Percentiles rank a stretch among this genome's conserved stretches.
These are phyloP conservation scores for Conoideocrella luteorostrata DNA, from an alignment of 2,329 filamentous ascomycete genomes.

Conservation along the genomic window DNA sequence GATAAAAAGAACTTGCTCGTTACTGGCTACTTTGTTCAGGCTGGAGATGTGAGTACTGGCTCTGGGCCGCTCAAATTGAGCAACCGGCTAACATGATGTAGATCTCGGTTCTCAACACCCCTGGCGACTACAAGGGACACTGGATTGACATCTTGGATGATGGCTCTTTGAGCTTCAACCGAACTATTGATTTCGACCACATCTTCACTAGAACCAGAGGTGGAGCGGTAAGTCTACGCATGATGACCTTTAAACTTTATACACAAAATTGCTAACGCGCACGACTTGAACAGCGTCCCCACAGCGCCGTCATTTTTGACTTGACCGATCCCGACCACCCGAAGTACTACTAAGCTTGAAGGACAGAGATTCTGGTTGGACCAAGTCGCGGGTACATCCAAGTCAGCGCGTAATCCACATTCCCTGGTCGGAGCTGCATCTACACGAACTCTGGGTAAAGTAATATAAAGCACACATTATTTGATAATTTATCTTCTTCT, in stretches of 20 bases:
- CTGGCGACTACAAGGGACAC: conserved; percentile 54
- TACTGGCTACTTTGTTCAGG: conserved; percentile 61
- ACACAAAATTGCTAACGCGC: too few relatives aligned
- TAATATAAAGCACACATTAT: too few relatives aligned
- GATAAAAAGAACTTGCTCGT: conserved; percentile 59
- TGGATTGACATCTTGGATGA: conserved; percentile 53
- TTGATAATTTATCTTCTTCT: too few relatives aligned
- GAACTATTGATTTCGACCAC: conserved; percentile 49
- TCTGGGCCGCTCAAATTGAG: not conserved
- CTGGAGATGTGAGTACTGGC: conserved; percentile 36
- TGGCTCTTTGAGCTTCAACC: conserved; percentile 52
- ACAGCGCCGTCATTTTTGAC: conserved; percentile 51
- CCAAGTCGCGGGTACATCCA: too few relatives aligned
- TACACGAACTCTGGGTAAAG: too few relatives aligned
- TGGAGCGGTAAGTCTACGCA: conserved; percentile 32
- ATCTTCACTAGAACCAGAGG: conserved; percentile 46
- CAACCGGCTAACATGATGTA: conserved; percentile 6
- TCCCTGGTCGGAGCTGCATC: too few relatives aligned
- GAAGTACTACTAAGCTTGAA: conserved; percentile 34
- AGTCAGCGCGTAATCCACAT: too few relatives aligned
- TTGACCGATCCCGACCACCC: conserved; percentile 47
- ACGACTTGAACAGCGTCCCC: conserved; percentile 38
- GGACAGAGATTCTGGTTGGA: too few relatives aligned
- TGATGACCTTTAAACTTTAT: not conserved
- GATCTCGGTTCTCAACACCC: conserved; percentile 54